phyloP scores from a whole-genome alignment of 192 early-diverging fungal genomes.

The Phlyctochytrium arcticum region DNA sequence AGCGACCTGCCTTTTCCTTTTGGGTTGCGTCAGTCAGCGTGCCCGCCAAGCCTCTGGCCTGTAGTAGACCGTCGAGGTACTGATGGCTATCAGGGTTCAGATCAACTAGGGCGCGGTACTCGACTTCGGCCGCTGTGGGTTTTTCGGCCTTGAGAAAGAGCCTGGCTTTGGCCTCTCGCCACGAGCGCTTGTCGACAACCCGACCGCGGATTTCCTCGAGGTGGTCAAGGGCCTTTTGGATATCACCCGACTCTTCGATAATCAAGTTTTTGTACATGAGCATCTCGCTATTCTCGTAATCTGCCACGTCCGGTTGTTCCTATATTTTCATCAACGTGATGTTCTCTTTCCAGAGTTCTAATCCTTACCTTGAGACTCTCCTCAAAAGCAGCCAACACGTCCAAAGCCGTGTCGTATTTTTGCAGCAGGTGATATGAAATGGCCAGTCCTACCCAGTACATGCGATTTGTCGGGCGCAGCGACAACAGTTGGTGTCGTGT shows the following conservation, averaged over 20 bases:
- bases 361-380: constrained; percentile 59
- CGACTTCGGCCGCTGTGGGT: constrained; percentile 65
- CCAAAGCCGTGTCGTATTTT: constrained; percentile 69
- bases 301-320: constrained; percentile 32
- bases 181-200: constrained; percentile 68
- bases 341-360: background rate
- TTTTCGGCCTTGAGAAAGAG: constrained; percentile 62
- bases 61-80: constrained; percentile 67
- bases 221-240: constrained; percentile 69
- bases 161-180: constrained; percentile 70
- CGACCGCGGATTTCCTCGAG: constrained; percentile 68
- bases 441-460: constrained; percentile 83
- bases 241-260: constrained; percentile 78
- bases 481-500: constrained; percentile 64
- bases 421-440: constrained; percentile 78
- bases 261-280: constrained; percentile 82
- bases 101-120: constrained; percentile 71
- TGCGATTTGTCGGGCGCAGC: constrained; percentile 61
- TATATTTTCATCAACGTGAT: background rate
- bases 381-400: constrained; percentile 66
- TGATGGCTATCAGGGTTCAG: constrained; percentile 75
- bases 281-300: constrained; percentile 77
- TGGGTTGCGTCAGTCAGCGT: constrained; percentile 24
- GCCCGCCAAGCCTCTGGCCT: constrained; percentile 42
- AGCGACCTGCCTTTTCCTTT: constrained; percentile 23